Evolutionary conservation across 2,329 filamentous ascomycete species (phyloP).

Genomic region (Xylariales sp.): DNA sequence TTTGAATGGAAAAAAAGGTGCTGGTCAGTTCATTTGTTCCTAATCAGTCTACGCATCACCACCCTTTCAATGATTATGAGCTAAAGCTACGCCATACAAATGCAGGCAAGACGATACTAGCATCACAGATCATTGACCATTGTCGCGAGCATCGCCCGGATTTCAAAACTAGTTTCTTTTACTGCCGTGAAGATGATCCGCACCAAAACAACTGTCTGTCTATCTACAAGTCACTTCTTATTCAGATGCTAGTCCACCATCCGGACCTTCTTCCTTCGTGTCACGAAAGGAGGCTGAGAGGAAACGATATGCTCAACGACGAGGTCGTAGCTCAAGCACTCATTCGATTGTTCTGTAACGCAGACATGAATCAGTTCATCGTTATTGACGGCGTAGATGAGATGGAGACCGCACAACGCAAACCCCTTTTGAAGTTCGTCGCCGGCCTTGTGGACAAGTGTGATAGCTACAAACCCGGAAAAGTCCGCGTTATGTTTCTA

Average conservation of each 20-base stretch:
- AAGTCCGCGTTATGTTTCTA: constrained; percentile 21
- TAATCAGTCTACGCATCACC: neutral
- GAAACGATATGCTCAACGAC: constrained; percentile 45
- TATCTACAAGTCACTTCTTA: constrained; percentile 50
- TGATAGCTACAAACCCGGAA: constrained; percentile 19
- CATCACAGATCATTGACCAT: constrained; percentile 54
- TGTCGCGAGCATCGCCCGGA: constrained; percentile 33
- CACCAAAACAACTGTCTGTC: constrained; percentile 46
- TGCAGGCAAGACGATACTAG: constrained; percentile 56
- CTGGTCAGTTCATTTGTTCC: constrained; percentile 47
- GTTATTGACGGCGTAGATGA: constrained; percentile 61
- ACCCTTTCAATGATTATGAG: neutral
- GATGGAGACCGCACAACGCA: constrained; percentile 48
- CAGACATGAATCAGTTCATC: constrained; percentile 48
- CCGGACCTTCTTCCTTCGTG: constrained; percentile 48
- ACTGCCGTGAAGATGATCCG: constrained; percentile 52
- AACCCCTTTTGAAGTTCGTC: constrained; percentile 46
- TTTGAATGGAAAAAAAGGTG: constrained; percentile 50
- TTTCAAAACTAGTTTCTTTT: constrained; percentile 53
- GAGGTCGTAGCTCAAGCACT: constrained; percentile 45
- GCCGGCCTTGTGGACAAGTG: constrained; percentile 37
- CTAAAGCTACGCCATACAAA: neutral
- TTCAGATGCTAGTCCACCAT: constrained; percentile 49
- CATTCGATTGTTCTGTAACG: constrained; percentile 49
- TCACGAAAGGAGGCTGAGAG: constrained; percentile 46